phyloP scores from a whole-genome alignment of 371 early-diverging fungal genomes.

The Mucor mucedo region DNA sequence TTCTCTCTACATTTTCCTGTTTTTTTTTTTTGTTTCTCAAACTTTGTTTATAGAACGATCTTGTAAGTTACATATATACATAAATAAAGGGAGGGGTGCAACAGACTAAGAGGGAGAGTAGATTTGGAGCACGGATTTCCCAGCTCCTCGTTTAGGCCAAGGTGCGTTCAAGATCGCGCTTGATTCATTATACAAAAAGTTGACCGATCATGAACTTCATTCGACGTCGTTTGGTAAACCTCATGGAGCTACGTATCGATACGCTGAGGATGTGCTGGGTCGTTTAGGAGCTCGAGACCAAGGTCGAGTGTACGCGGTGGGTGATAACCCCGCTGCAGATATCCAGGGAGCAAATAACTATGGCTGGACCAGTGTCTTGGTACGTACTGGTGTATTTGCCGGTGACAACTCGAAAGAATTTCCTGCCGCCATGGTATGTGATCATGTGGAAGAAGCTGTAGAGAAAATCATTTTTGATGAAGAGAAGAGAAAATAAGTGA shows the following conservation, averaged over 20 bases:
- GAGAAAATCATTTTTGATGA: slow-evolving; percentile 54
- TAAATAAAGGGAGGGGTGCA: too few species aligned
- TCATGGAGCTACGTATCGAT: slow-evolving; percentile 71
- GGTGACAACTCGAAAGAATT: slow-evolving; percentile 63
- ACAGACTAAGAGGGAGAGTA: slow-evolving; percentile 10
- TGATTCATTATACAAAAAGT: slow-evolving; percentile 52
- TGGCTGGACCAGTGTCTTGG: slow-evolving; percentile 84
- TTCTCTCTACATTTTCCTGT: not conserved
- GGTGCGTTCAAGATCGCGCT: slow-evolving; percentile 79
- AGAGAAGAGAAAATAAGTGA: slow-evolving; percentile 16
- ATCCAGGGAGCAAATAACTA: slow-evolving; percentile 82
- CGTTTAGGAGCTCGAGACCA: slow-evolving; percentile 17
- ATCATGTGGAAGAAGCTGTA: slow-evolving; percentile 83
- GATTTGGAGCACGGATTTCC: slow-evolving; percentile 87
- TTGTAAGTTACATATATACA: slow-evolving; percentile 33
- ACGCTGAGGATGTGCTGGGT: slow-evolving; percentile 64
- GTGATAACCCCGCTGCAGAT: slow-evolving; percentile 80
- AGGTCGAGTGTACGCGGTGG: slow-evolving; percentile 67
- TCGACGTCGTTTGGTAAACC: slow-evolving; percentile 89
- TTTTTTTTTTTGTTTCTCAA: not conserved
- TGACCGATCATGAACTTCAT: slow-evolving; percentile 53
- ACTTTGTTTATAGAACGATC: slow-evolving; percentile 38
- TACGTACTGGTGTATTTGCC: slow-evolving; percentile 81
- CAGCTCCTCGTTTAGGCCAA: slow-evolving; percentile 80
- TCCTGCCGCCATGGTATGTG: slow-evolving; percentile 64